Base-by-base conservation (phyloP, 208 protist genomes). In the Leishmania gerbilli region DNA sequence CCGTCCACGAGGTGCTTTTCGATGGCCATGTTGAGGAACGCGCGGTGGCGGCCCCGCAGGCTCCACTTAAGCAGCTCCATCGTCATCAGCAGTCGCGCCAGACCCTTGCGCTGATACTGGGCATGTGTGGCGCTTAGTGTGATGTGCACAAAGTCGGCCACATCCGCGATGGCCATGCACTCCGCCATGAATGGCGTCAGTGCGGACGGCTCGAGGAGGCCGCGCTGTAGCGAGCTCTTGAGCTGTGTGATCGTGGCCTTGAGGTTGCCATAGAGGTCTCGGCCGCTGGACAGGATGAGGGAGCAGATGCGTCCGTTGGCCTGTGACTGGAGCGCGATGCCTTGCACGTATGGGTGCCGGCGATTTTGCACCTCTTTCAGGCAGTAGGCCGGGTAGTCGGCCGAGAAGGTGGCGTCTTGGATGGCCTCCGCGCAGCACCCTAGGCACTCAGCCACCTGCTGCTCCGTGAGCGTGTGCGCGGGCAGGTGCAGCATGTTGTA, bases 21-120 rank as follows among this genome's bases (percentile, higher is more conserved):
- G 31, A 97, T 85, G 21, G 93, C 93, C 93, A 97, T 97, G 76
- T 97, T 97, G 58, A 97, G 77, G 69, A 92, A 95, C 19, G 90
- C 88, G 3, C 91, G 87, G 7, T 84, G 85, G 49, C 93, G 92
- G n/a, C 93, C 93, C 17, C 93, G 90, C 47, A 95, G 85, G 19
- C 87, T 89, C 93, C 93, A 97, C 69, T 91, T 91, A 15, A 95
- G 78, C 27, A 97, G 84, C 13, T 97, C 93, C 71, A 95, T 78
- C 72, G 86, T 71, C 89, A 97, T 92, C 19, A 97, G 85, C 74
- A 95, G 86, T 11, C 84, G 77, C 13, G 93, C 93, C 15, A 97
- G 90, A 6, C 91, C 89, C 27, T 82, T 56, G 7, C 87, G 82
- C 69, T 93, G 92, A 60, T 92, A 87, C 31, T 79, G 56, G 5